Evolutionary conservation across 2,329 filamentous ascomycete genomes (phyloP).

Genomic region (Ophiostoma sp.): DNA sequence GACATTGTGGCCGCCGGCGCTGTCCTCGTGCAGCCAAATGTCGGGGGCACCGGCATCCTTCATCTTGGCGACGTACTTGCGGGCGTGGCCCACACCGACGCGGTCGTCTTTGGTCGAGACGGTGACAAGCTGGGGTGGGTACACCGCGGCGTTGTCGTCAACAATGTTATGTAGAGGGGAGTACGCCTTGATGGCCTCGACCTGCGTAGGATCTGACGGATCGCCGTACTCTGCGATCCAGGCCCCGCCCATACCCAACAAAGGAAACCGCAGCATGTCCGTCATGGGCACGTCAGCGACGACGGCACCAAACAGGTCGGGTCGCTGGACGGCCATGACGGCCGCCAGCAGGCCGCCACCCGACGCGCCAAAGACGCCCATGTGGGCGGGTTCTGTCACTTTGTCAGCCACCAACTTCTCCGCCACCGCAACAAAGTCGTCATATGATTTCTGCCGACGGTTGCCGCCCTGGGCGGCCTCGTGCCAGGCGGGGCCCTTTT

Average conservation of each 20-base stretch:
- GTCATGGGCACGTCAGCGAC: slow-evolving; percentile 9
- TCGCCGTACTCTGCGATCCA: not conserved
- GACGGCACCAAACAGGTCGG: not conserved
- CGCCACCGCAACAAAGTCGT: not conserved
- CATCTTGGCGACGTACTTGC: slow-evolving; percentile 8
- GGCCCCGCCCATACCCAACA: slow-evolving; percentile 6
- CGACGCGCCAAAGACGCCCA: slow-evolving; percentile 4
- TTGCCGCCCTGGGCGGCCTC: not conserved
- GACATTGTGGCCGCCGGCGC: not conserved
- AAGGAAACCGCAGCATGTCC: not conserved
- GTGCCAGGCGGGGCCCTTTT: not conserved
- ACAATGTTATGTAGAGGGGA: not conserved
- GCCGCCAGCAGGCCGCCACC: not conserved
- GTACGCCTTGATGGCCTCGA: not conserved
- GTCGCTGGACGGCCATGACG: not conserved
- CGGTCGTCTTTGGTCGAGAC: not conserved
- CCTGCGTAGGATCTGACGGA: not conserved
- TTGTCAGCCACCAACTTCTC: not conserved
- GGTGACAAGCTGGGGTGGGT: not conserved
- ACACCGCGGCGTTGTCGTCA: not conserved
- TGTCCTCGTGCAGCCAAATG: not conserved
- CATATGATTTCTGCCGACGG: slow-evolving; percentile 1
- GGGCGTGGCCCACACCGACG: not conserved
- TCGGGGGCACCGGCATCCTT: not conserved
- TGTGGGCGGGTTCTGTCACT: not conserved